phyloP scores from a whole-genome alignment of 345 rosid species.

The Tarenaya hassleriana region DNA sequence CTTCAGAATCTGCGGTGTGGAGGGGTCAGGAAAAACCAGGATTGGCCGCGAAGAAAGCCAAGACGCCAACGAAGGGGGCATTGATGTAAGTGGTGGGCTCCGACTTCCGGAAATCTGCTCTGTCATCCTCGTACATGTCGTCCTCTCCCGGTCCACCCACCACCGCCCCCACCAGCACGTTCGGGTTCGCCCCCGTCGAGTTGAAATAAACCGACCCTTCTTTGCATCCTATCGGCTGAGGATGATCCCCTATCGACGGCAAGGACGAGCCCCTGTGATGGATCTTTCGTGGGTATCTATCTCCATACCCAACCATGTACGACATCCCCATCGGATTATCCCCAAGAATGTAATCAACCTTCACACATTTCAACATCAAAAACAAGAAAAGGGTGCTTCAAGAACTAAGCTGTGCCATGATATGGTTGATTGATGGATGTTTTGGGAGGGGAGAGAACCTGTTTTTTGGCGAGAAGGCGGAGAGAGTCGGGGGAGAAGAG shows the following conservation, averaged over 20 bases:
- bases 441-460: too few species aligned
- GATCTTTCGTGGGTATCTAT: constrained; percentile 61
- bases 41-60: constrained; percentile 84
- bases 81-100: constrained; percentile 95
- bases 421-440: too few species aligned
- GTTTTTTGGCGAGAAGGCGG: constrained; percentile 71
- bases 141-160: constrained; percentile 88
- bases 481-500: constrained; percentile 46
- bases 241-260: constrained; percentile 63
- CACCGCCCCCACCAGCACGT: constrained; percentile 64
- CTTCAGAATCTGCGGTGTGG: background rate
- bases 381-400: too few species aligned
- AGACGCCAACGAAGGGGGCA: constrained; percentile 93
- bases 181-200: constrained; percentile 65
- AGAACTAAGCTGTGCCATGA: too few species aligned
- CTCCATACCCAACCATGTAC: constrained; percentile 88
- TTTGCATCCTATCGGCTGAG: constrained; percentile 55
- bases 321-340: constrained; percentile 82
- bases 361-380: too few species aligned
- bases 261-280: constrained; percentile 90
- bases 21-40: constrained; percentile 29
- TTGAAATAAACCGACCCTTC: constrained; percentile 70
- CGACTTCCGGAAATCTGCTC: constrained; percentile 67
- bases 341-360: constrained; percentile 79
- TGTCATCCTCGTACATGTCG: constrained; percentile 55